A percentile compares a stretch with the other conserved stretches of the same genome.
Evolutionary conservation across 169 alveolate species (phyloP).

Genomic region (Cryptosporidium canis): DNA sequence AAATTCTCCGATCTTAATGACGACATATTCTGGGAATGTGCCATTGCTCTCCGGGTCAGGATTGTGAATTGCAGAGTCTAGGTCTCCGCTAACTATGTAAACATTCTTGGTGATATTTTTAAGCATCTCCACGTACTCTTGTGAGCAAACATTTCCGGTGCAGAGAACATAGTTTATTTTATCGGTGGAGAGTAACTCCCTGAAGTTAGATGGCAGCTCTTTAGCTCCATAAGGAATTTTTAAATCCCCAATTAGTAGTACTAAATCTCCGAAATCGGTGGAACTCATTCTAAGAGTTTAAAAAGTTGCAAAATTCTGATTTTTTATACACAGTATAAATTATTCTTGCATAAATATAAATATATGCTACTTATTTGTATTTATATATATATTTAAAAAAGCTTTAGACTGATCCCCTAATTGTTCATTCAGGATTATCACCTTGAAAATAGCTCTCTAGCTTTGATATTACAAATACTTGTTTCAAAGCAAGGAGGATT

Average conservation of each 20-base stretch:
- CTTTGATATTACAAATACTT: no score
- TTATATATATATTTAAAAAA: background rate
- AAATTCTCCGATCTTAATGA: constrained; percentile 90
- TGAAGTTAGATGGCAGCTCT: constrained; percentile 89
- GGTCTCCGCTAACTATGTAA: constrained; percentile 91
- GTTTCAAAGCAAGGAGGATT: background rate
- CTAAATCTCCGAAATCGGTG: constrained; percentile 83
- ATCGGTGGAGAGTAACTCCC: constrained; percentile 89
- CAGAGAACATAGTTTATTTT: constrained; percentile 85
- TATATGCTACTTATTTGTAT: background rate
- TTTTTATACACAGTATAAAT: background rate
- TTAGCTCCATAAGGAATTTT: constrained; percentile 91
- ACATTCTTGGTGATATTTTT: constrained; percentile 85
- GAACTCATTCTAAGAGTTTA: constrained; percentile 19
- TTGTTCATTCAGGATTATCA: no score
- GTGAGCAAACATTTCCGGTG: constrained; percentile 87
- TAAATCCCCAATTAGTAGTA: constrained; percentile 90
- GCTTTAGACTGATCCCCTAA: no score
- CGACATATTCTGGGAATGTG: constrained; percentile 87
- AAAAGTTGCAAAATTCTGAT: background rate
- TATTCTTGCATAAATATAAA: background rate
- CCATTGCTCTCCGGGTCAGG: constrained; percentile 61
- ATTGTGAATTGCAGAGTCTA: constrained; percentile 82
- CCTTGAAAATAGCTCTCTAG: no score
- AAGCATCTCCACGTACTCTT: constrained; percentile 90